Percentiles rank a stretch among this genome's conserved stretches.
phyloP scores from a whole-genome alignment of 2,329 filamentous ascomycete species.

The Calonectria crousiana region DNA sequence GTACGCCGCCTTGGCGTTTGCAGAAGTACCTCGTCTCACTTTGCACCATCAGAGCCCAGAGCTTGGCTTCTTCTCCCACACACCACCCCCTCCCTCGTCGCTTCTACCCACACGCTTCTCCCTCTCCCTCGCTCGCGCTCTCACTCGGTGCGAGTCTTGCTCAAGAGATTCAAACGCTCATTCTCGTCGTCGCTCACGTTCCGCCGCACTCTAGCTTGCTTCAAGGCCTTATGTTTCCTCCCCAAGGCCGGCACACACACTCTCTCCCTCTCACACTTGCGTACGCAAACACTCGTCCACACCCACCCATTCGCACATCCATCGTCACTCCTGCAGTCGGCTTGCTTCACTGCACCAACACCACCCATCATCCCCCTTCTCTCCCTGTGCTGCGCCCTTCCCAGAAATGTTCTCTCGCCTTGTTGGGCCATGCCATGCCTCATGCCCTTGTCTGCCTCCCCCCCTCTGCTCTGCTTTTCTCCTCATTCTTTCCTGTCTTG shows the following conservation, averaged over 20 bases:
- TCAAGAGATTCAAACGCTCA: background rate
- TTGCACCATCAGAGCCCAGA: background rate
- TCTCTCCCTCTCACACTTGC: background rate
- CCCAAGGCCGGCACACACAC: background rate
- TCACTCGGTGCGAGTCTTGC: background rate
- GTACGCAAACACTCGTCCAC: background rate
- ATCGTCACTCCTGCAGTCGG: background rate
- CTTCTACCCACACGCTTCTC: background rate
- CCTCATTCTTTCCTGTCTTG: slow-evolving; percentile 4
- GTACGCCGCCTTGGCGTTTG: slow-evolving; percentile 19
- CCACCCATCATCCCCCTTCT: slow-evolving; percentile 7
- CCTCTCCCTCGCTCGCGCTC: background rate
- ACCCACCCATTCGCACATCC: background rate
- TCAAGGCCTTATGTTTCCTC: background rate
- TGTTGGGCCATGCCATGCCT: slow-evolving; percentile 15
- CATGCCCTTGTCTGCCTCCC: slow-evolving; percentile 6
- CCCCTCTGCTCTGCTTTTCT: background rate
- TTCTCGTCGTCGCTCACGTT: background rate
- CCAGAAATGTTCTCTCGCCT: slow-evolving; percentile 11
- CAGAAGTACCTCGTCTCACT: slow-evolving; percentile 20
- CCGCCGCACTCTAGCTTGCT: background rate
- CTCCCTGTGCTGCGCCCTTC: slow-evolving; percentile 12
- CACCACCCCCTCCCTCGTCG: background rate
- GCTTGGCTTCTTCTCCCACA: background rate
- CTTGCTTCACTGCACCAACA: slow-evolving; percentile 4